Base-by-base conservation (phyloP, 2,329 filamentous ascomycete species). In the Aureobasidium sp. region DNA sequence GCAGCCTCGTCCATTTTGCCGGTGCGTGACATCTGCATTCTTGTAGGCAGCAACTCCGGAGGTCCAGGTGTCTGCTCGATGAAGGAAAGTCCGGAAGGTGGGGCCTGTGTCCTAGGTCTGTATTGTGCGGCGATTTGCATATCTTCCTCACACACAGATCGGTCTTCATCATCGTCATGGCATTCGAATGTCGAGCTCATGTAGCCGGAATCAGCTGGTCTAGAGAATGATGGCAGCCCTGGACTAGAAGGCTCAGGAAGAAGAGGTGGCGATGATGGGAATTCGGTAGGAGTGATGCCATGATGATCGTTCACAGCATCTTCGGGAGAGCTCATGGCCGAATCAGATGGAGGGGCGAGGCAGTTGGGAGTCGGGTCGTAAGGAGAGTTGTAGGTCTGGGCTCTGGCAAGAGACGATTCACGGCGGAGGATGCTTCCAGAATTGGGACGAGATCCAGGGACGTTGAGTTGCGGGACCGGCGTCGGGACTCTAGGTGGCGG, bases 221-320 rank as follows among this genome's bases (percentile, higher is more conserved):
- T 65, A 15, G 66, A 60, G 67, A 69, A 74, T 0, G 58, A 60
- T 57, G 85, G 84, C 27, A 85, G 71, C 23, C 80, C 75, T 2
- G 93, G 94, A 69, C 93, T 97, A 2, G 92, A 96, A 27, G 86
- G 84, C 29, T 84, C 83, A 4, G 87, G 85, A 64, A 91, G 84
- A 1, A 95, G 80, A 0, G 94, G 94, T 15, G 93, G 93, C 3
- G 93, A 97, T 0, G 94, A 97, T 1, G 88, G 88, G 66, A 97
- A 90, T 58, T 90, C 89, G 51, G 84, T 85, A 46, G 79, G 78
- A 9, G 77, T 73, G 29, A 57, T 57, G 17, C 53, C 53, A 61
- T 76, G 65, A 27, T 67, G 77, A 60, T 75, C 75, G 53, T 78
- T 79, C 58, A 78, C 79, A 58, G 74, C 76, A 29, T 78, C 76